Evolutionary conservation across 495 filamentous ascomycete species (phyloP), one percentile per base, ranked within the genome.

Genomic region (Saxophila tyrrhenica): DNA sequence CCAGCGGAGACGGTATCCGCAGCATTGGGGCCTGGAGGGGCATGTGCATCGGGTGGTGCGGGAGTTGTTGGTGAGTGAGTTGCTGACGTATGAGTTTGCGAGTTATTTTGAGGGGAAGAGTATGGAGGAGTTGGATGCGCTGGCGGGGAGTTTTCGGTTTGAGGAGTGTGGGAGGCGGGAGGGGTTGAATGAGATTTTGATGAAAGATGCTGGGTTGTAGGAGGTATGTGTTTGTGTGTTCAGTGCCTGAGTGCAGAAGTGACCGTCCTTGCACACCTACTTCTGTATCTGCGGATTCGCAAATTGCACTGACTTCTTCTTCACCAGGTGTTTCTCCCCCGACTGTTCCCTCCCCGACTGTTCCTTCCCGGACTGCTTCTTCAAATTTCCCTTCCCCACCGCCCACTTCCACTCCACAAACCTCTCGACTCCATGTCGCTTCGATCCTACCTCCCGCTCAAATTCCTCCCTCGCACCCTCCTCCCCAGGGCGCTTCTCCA

Each of bases 1-100:
- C 29, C 52, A 54, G 52, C 42, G 52, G 13, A 39, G 42, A 22
- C 68, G 71, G n/a, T 84, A 82, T 60, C 79, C 80, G 0, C 70
- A 69, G 2, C 65, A 69, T 1, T 83, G 80, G 80, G 69, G 67
- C 21, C 71, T 77, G 20, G 73, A 81, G 55, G 58, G 76, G 17
- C 77, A 82, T 57, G 64, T 81, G 13, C 64, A 72, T n/a, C 70
- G 81, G 2, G 67, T 70, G 45, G 65, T 81, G 13, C 69, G 72
- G n/a, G 73, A 82, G 57, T 73, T 71, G 19, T 72, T 81, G 42
- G 49, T 83, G 52, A 70, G 71, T 20, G 71, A 73, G 46, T 74
- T 72, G 25, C 65, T 83, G 62, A 69, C 68, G 41, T 71, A 72
- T 56, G 79, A 83, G 64, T 79, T 78, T 69, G 80, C 80, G 35